Conservation (phyloP, 1,284 basidiomycete genomes). For the Trametes versicolor region DNA sequence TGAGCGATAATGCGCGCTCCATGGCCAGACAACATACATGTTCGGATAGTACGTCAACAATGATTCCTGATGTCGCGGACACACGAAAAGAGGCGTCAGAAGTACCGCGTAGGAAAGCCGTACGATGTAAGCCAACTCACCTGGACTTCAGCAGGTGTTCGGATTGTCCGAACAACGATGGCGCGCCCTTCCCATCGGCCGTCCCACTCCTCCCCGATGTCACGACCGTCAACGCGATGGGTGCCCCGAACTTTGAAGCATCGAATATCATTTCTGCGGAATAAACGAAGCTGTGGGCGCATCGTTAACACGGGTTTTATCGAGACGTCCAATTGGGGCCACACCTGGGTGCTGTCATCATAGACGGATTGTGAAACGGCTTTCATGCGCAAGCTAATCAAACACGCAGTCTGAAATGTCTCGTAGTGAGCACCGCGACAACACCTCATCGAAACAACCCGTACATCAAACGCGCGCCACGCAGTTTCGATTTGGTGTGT, state of each 20-base stretch:
- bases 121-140: background rate
- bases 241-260: conserved; percentile 13
- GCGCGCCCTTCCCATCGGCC: conserved; percentile 26
- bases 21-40: conserved; percentile 5
- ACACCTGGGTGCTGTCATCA: conserved; percentile 20
- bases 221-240: conserved; percentile 1
- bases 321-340: too few relatives aligned
- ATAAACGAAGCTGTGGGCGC: conserved; percentile 17
- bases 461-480: conserved; percentile 22
- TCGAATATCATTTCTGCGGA: conserved; percentile 23
- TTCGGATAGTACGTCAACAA: conserved; percentile 20
- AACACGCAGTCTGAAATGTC: conserved; percentile 16
- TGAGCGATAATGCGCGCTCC: background rate
- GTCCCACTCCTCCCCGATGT: conserved; percentile 24
- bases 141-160: background rate
- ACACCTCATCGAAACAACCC: background rate
- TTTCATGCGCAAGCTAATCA: conserved; percentile 23
- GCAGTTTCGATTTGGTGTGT: conserved; percentile 21
- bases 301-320: background rate
- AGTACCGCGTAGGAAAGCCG: too few relatives aligned
- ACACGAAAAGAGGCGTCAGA: background rate
- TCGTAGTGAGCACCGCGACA: background rate
- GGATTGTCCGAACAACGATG: conserved; percentile 20
- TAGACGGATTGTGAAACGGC: conserved; percentile 19
- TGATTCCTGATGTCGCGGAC: conserved; percentile 3